These are phyloP conservation scores for Cryphonectria nitschkei DNA, from an alignment of 2,329 filamentous ascomycete genomes.

Conservation along the genomic window DNA sequence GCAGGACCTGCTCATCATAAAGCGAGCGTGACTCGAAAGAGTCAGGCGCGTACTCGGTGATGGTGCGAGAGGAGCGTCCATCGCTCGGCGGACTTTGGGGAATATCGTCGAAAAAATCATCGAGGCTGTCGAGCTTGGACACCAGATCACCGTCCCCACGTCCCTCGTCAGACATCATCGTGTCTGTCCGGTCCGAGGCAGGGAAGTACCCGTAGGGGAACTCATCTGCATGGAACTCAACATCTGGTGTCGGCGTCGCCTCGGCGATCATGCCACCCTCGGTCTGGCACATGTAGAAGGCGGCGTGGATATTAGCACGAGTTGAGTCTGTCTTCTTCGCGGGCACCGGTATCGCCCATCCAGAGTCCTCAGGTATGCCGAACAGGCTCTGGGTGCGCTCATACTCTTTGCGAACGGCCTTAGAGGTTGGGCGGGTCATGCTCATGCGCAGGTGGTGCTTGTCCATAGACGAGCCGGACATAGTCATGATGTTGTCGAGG, in stretches of 20 bases:
- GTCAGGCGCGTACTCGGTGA: conserved; percentile 67
- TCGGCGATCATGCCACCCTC: conserved; percentile 61
- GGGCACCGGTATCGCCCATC: conserved; percentile 94
- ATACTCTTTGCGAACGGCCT: conserved; percentile 88
- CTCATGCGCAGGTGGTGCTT: conserved; percentile 96
- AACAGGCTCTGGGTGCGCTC: conserved; percentile 93
- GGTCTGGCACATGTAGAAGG: conserved; percentile 90
- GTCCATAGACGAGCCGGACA: conserved; percentile 90
- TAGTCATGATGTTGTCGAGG: conserved; percentile 92
- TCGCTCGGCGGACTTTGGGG: conserved; percentile 64
- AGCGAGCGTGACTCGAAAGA: conserved; percentile 76
- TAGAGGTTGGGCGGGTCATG: conserved; percentile 88
- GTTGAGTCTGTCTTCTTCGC: conserved; percentile 87
- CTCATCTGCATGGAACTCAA: conserved; percentile 92
- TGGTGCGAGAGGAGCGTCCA: conserved; percentile 63
- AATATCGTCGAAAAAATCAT: conserved; percentile 80
- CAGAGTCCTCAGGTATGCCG: conserved; percentile 92
- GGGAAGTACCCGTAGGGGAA: conserved; percentile 82
- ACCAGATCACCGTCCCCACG: conserved; percentile 81
- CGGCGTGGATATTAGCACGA: conserved; percentile 89
- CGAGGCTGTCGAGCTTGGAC: conserved; percentile 75
- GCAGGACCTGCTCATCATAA: conserved; percentile 91
- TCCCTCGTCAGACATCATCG: conserved; percentile 88
- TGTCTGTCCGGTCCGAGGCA: conserved; percentile 74
- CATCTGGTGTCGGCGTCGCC: conserved; percentile 74